Conservation (phyloP, 129 eudicot genomes). For the Apium graveolens region DNA sequence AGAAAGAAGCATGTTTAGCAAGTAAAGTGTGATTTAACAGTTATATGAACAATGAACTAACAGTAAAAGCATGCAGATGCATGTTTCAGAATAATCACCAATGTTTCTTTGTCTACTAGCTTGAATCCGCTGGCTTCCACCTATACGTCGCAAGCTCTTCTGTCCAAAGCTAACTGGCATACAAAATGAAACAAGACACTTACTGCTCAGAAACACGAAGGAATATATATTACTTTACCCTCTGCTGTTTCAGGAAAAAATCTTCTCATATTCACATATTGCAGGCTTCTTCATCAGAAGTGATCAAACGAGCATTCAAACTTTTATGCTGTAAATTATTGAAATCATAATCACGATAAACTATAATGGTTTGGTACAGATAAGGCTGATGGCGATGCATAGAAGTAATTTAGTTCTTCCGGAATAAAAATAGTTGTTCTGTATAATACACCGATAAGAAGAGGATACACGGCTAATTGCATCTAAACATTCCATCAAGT, state of each 20-base stretch:
- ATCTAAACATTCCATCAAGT: background rate
- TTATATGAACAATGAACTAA: background rate
- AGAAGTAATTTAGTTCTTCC: background rate
- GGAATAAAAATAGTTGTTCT: background rate
- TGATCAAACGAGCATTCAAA: background rate
- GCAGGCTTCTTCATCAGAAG: background rate
- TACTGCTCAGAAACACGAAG: background rate
- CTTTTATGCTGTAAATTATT: background rate
- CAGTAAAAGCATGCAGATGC: conserved; percentile 4
- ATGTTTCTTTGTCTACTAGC: background rate
- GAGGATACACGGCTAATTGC: background rate
- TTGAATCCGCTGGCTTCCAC: background rate
- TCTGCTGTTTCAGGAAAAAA: background rate
- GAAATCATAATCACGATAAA: background rate
- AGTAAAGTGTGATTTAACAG: background rate
- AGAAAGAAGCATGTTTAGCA: background rate
- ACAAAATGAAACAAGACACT: background rate
- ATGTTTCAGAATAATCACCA: background rate
- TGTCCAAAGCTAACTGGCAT: background rate
- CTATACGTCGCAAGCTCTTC: background rate
- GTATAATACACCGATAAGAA: background rate
- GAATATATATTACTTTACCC: background rate
- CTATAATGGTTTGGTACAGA: background rate
- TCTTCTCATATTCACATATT: background rate
- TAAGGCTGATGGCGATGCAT: background rate